Conservation (phyloP, 352 stramenopile genomes). For the Globisporangium megalacanthum region DNA sequence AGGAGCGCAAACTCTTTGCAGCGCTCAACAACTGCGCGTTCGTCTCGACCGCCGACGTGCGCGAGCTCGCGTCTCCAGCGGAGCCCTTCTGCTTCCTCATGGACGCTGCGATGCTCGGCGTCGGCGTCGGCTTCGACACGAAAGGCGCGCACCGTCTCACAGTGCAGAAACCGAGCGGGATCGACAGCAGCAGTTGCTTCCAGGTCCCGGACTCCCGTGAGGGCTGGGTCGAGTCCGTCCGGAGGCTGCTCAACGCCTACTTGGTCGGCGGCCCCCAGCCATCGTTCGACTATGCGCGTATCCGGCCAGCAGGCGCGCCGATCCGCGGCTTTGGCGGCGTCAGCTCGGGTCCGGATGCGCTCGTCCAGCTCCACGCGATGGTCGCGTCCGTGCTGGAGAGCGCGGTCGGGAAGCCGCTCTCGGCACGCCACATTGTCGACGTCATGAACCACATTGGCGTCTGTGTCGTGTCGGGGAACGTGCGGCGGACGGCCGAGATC, state of each 20-base stretch:
- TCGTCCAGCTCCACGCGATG: slow-evolving; percentile 66
- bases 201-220: slow-evolving; percentile 60
- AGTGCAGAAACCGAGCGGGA: slow-evolving; percentile 21
- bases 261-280: slow-evolving; percentile 42
- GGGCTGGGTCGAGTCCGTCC: slow-evolving; percentile 87
- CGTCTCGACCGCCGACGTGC: slow-evolving; percentile 81
- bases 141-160: slow-evolving; percentile 71
- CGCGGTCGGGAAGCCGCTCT: slow-evolving; percentile 46
- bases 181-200: slow-evolving; percentile 14
- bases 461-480: slow-evolving; percentile 91
- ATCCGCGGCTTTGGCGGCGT: slow-evolving; percentile 91
- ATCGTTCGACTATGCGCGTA: slow-evolving; percentile 79
- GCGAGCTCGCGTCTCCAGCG: slow-evolving; percentile 43
- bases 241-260: slow-evolving; percentile 79
- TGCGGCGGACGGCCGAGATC: slow-evolving; percentile 91
- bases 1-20: slow-evolving; percentile 74
- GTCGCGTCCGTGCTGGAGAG: slow-evolving; percentile 54
- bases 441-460: slow-evolving; percentile 90
- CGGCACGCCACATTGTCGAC: slow-evolving; percentile 83
- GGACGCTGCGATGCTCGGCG: slow-evolving; percentile 92
- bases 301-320: slow-evolving; percentile 75
- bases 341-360: slow-evolving; percentile 71
- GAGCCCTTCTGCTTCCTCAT: slow-evolving; percentile 94
- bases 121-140: slow-evolving; percentile 93
- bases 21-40: slow-evolving; percentile 94